These are phyloP conservation scores for Lachnellula cervina DNA, from an alignment of 2,329 filamentous ascomycete genomes.

Conservation along the genomic window DNA sequence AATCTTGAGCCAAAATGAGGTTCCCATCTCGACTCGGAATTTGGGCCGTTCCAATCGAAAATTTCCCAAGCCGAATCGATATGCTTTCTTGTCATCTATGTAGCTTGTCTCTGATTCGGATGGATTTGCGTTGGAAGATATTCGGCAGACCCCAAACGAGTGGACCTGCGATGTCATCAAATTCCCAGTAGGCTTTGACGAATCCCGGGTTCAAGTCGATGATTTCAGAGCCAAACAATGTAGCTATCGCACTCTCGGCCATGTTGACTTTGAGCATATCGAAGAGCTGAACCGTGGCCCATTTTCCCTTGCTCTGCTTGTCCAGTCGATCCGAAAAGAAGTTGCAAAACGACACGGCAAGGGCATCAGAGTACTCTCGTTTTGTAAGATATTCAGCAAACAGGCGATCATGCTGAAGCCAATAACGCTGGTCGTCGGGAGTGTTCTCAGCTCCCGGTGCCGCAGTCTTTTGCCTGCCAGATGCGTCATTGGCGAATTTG, in stretches of 20 bases:
- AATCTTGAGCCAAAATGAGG: constrained; percentile 12
- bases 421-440: background rate
- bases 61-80: constrained; percentile 9
- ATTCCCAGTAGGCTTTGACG: constrained; percentile 13
- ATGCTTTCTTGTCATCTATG: constrained; percentile 6
- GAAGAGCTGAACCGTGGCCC: constrained; percentile 2
- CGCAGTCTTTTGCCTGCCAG: background rate
- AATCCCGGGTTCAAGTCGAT: constrained; percentile 11
- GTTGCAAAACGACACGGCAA: background rate
- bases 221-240: constrained; percentile 10
- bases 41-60: constrained; percentile 1
- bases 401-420: background rate
- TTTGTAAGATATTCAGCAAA: background rate
- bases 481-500: background rate
- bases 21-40: constrained; percentile 12
- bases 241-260: constrained; percentile 9
- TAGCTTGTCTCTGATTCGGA: constrained; percentile 7
- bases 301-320: background rate
- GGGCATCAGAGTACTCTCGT: background rate
- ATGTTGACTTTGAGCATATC: constrained; percentile 12
- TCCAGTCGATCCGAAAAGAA: background rate
- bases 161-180: constrained; percentile 8
- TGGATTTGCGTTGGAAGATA: constrained; percentile 4
- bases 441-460: background rate
- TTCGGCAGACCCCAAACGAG: constrained; percentile 11